phyloP scores from a whole-genome alignment of 1,284 basidiomycete species.

The Marasmius sp. region DNA sequence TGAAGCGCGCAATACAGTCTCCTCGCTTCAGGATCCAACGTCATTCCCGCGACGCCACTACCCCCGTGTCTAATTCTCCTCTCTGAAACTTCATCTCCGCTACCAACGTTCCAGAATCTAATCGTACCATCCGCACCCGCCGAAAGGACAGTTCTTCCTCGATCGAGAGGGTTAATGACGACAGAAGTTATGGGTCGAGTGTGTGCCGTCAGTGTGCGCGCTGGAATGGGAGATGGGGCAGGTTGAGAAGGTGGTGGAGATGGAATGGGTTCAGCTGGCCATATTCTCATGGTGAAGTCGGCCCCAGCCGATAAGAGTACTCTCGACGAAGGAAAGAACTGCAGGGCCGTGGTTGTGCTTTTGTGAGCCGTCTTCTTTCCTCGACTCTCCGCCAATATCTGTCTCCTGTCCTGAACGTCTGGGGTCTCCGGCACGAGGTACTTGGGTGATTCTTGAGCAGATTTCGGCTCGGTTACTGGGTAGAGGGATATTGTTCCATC shows the following conservation, averaged over 20 bases:
- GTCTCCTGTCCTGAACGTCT: constrained; percentile 15
- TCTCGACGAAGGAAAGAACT: constrained; percentile 63
- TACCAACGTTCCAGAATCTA: constrained; percentile 74
- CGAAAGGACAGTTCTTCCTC: constrained; percentile 66
- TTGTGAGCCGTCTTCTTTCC: constrained; percentile 44
- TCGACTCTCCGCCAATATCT: constrained; percentile 19
- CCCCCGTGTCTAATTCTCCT: constrained; percentile 7
- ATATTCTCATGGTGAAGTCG: constrained; percentile 62
- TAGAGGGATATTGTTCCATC: constrained; percentile 56
- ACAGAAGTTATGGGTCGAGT: constrained; percentile 60
- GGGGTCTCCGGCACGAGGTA: constrained; percentile 13
- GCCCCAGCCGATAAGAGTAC: constrained; percentile 63
- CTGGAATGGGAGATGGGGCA: constrained; percentile 34
- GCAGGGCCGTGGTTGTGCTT: constrained; percentile 53
- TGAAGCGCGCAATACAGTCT: constrained; percentile 57
- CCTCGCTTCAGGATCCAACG: constrained; percentile 29
- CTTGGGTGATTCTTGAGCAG: constrained; percentile 10
- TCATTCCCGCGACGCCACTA: constrained; percentile 9
- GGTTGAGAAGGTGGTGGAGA: constrained; percentile 19
- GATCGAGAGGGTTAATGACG: constrained; percentile 50
- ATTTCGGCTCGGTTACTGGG: constrained; percentile 25
- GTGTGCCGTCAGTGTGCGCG: constrained; percentile 69
- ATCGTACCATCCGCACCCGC: constrained; percentile 67
- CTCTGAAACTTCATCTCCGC: constrained; percentile 46
- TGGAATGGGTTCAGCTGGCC: constrained; percentile 49